Evolutionary conservation across 2,329 filamentous ascomycete species (phyloP).

Genomic region (Acephala macrosclerotiorum): DNA sequence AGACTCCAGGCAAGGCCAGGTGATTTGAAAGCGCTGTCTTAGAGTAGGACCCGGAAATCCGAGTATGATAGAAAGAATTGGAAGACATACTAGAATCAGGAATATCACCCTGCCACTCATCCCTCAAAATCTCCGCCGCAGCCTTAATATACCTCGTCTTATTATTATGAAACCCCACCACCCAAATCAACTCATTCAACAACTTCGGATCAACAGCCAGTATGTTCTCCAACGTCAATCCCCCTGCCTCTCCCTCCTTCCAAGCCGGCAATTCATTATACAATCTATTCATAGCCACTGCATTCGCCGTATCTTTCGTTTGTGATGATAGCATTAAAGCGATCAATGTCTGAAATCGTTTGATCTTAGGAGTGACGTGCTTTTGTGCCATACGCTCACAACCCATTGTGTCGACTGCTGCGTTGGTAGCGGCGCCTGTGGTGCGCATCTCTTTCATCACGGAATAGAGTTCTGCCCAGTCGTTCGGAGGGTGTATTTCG

Average conservation of each 20-base stretch:
- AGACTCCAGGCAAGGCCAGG: too few species aligned
- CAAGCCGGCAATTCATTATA: constrained; percentile 63
- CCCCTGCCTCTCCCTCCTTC: constrained; percentile 44
- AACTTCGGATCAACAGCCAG: constrained; percentile 63
- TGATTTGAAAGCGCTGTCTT: too few species aligned
- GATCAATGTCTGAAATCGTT: constrained; percentile 72
- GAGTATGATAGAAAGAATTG: neutral
- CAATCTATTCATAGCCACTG: constrained; percentile 70
- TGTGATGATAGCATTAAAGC: constrained; percentile 77
- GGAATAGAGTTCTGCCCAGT: constrained; percentile 86
- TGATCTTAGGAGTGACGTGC: constrained; percentile 55
- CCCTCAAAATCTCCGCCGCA: constrained; percentile 65
- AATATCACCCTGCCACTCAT: constrained; percentile 68
- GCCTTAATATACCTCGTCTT: constrained; percentile 77
- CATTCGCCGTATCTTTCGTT: constrained; percentile 77
- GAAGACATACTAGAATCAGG: constrained; percentile 58
- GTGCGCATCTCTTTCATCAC: constrained; percentile 79
- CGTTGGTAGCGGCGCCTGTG: constrained; percentile 66
- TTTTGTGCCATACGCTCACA: constrained; percentile 79
- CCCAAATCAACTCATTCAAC: constrained; percentile 70
- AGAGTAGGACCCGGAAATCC: neutral
- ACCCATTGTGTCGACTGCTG: constrained; percentile 97
- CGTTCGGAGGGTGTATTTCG: constrained; percentile 66
- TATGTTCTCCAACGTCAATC: constrained; percentile 69
- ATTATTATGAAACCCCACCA: constrained; percentile 79